Percentiles rank a stretch among this genome's conserved stretches.
Conservation (phyloP, 78 protist species). For the Cavenderia fasciculata region DNA sequence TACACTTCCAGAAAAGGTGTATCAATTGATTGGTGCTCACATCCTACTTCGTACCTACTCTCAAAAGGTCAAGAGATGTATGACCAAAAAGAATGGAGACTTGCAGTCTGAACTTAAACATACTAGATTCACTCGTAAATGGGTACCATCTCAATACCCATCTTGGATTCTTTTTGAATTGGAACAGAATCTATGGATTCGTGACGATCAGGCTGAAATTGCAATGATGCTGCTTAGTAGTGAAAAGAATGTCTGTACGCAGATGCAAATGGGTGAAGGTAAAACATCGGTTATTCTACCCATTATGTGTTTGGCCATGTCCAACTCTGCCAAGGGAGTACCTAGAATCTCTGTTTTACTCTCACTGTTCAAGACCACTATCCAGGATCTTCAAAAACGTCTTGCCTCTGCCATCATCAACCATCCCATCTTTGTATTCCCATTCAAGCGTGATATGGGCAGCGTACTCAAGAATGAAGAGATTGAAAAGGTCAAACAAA, state of each 20-base stretch:
- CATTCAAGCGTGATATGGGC: neutral
- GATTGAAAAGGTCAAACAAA: neutral
- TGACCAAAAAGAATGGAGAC: neutral
- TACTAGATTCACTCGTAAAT: neutral
- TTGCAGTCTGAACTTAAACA: neutral
- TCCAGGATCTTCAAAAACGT: neutral
- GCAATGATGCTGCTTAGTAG: neutral
- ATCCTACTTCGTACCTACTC: neutral
- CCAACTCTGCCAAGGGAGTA: neutral
- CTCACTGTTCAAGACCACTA: neutral
- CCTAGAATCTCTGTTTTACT: neutral
- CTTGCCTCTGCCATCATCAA: neutral
- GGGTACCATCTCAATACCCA: neutral
- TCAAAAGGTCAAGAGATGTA: neutral
- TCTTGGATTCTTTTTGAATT: neutral
- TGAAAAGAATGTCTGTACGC: neutral
- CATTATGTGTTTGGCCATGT: neutral
- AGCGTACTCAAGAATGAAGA: too few species aligned
- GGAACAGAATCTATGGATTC: neutral
- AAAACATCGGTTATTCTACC: slow-evolving; percentile 5
- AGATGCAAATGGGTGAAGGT: slow-evolving; percentile 21
- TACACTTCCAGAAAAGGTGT: neutral
- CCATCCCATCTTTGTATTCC: neutral
- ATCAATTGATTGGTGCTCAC: neutral
- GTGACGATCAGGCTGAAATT: neutral